These are phyloP conservation scores for Lachancea thermotolerans DNA, from an alignment of 805 yeast genomes.

Conservation along the genomic window DNA sequence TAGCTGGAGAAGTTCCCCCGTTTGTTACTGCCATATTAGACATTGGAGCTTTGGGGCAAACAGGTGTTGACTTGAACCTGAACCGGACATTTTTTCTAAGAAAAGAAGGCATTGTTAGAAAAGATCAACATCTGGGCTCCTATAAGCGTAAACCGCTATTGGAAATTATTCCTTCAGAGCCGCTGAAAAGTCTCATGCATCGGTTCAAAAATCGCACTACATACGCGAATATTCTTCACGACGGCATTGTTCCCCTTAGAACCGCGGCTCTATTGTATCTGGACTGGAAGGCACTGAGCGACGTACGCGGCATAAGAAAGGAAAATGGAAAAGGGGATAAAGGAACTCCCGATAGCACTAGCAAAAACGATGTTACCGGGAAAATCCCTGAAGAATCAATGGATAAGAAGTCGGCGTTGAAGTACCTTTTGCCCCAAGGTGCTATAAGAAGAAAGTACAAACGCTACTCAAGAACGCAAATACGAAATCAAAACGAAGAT, in stretches of 20 bases:
- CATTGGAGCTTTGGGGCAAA: conserved; percentile 84
- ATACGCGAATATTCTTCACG: conserved; percentile 86
- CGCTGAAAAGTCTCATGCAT: conserved; percentile 58
- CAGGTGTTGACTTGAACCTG: conserved; percentile 86
- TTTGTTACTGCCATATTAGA: conserved; percentile 78
- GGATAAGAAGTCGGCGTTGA: conserved; percentile 25
- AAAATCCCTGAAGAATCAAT: conserved; percentile 25
- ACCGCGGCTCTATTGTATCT: conserved; percentile 80
- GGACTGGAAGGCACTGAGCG: conserved; percentile 72
- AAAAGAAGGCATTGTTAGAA: conserved; percentile 21
- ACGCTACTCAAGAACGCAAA: conserved; percentile 24
- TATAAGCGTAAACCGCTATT: conserved; percentile 47
- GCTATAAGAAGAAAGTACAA: conserved; percentile 17
- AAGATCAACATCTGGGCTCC: conserved; percentile 9
- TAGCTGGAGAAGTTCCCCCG: conserved; percentile 79
- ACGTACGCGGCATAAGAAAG: conserved; percentile 37
- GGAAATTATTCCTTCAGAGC: conserved; percentile 67
- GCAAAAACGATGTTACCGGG: conserved; percentile 7
- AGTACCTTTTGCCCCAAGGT: conserved; percentile 23
- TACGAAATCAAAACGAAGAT: conserved; percentile 6
- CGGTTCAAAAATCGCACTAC: conserved; percentile 65
- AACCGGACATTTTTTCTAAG: conserved; percentile 33
- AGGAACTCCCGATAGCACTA: conserved; percentile 5
- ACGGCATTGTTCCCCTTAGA: conserved; percentile 92
- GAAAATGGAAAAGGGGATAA: conserved; percentile 5